These are phyloP conservation scores for Triticum aestivum DNA, from an alignment of 176 grass and related monocot genomes.

Conservation along the genomic window IWGSC_CS_RefSeq_v2.1 NC_057794.1:401145005-401145504, in stretches of 20 bases:
- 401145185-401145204: too few species aligned
- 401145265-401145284: too few species aligned
- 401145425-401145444: background rate
- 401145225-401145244: too few species aligned
- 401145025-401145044: background rate
- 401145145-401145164: too few species aligned
- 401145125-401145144: too few species aligned
- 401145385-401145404: background rate
- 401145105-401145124: too few species aligned
- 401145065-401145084: background rate
- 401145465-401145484: background rate
- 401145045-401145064: background rate
- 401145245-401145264: too few species aligned
- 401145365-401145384: background rate
- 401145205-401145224: too few species aligned
- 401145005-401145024: background rate
- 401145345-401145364: background rate
- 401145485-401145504: background rate
- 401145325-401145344: background rate
- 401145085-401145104: too few species aligned
- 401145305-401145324: too few species aligned
- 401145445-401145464: slow-evolving; percentile 9
- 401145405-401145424: background rate
- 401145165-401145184: too few species aligned
- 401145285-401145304: too few species aligned